A percentile compares a stretch with the other conserved stretches of the same genome.
Conservation (phyloP, 805 yeast genomes). For the Yarrowia bubula region DNA sequence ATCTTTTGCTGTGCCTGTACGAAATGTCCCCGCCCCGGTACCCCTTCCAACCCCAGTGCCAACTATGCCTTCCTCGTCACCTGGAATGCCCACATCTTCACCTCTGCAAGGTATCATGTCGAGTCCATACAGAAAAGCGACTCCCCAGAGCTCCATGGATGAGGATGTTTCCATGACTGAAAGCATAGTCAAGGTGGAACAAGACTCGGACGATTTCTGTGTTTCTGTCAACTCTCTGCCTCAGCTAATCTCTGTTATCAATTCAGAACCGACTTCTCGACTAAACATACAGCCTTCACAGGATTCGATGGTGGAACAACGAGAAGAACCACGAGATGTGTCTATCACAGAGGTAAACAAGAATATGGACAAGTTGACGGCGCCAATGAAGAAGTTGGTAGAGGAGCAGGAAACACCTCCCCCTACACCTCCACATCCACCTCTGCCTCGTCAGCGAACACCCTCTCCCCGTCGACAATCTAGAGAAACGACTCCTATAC, state of each 20-base stretch:
- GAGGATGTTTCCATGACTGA: neutral
- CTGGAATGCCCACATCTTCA: conserved; percentile 10
- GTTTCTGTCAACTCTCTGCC: conserved; percentile 12
- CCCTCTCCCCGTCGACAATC: neutral
- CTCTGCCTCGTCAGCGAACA: neutral
- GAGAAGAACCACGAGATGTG: neutral
- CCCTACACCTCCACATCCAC: neutral
- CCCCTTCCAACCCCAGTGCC: neutral
- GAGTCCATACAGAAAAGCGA: neutral
- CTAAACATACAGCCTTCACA: neutral
- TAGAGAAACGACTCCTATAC: neutral
- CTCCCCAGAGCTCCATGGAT: neutral
- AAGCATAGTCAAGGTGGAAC: neutral
- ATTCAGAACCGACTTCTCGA: neutral
- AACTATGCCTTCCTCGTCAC: conserved; percentile 2
- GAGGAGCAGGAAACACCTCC: neutral
- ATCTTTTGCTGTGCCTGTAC: neutral
- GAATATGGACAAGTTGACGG: neutral
- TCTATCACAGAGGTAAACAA: neutral
- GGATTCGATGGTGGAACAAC: neutral
- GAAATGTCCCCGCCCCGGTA: neutral
- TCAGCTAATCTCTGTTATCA: neutral
- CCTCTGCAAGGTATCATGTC: conserved; percentile 15
- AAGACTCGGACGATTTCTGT: neutral
- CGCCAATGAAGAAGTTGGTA: neutral